Conservation (phyloP, 2,329 filamentous ascomycete species). For the Thielaviopsis populi region DNA sequence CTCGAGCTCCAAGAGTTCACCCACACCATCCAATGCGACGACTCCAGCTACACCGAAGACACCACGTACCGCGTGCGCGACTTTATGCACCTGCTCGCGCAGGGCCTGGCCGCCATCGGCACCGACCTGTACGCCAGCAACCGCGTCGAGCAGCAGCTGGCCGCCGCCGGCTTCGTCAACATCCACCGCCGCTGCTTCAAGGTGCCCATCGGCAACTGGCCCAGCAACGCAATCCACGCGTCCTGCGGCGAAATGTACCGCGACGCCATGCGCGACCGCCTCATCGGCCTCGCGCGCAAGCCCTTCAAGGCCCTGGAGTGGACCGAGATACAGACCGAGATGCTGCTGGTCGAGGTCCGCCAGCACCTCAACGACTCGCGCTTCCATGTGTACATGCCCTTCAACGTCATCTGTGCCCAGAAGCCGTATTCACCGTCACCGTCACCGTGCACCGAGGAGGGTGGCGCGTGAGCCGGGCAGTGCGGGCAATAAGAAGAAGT, state of each 20-base stretch:
- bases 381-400: slow-evolving; percentile 29
- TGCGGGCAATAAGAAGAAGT: not conserved
- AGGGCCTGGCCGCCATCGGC: slow-evolving; percentile 29
- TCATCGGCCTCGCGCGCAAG: slow-evolving; percentile 27
- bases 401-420: slow-evolving; percentile 26
- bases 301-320: slow-evolving; percentile 29
- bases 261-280: slow-evolving; percentile 29
- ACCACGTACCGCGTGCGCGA: slow-evolving; percentile 34
- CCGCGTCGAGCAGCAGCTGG: slow-evolving; percentile 25
- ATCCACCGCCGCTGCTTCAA: slow-evolving; percentile 31
- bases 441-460: no score
- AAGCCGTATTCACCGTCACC: slow-evolving; percentile 23
- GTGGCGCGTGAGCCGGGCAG: no score
- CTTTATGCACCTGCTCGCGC: slow-evolving; percentile 28
- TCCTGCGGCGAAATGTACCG: slow-evolving; percentile 33
- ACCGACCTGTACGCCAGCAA: slow-evolving; percentile 30
- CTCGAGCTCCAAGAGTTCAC: slow-evolving; percentile 36
- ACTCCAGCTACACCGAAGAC: slow-evolving; percentile 27
- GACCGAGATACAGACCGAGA: slow-evolving; percentile 29
- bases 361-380: slow-evolving; percentile 26
- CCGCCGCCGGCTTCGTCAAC: slow-evolving; percentile 29
- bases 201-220: slow-evolving; percentile 36
- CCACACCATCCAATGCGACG: slow-evolving; percentile 30
- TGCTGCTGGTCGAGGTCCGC: slow-evolving; percentile 30
- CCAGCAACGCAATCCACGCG: slow-evolving; percentile 26